A percentile compares a stretch with the other conserved stretches of the same genome.
Evolutionary conservation across 129 eudicot species (phyloP).

Genomic region (Saposhnikovia divaricata): DNA sequence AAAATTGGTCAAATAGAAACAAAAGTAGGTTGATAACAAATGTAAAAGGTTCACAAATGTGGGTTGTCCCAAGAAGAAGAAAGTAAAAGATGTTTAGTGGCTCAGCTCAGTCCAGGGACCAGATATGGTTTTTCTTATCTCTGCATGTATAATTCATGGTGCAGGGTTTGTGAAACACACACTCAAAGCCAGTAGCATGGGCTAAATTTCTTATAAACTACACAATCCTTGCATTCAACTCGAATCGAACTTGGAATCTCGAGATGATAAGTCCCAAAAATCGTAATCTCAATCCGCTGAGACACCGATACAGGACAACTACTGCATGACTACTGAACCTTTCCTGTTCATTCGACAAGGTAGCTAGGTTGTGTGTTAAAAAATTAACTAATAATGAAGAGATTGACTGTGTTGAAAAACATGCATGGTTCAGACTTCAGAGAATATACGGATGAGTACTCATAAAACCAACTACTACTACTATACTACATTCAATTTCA

Average conservation of each 20-base stretch:
- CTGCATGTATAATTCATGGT: neutral
- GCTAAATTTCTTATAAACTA: neutral
- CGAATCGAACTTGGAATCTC: too few species aligned
- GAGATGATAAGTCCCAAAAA: too few species aligned
- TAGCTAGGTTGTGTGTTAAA: neutral
- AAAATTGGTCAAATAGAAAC: neutral
- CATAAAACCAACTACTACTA: neutral
- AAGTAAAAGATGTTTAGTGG: neutral
- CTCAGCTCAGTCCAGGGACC: neutral
- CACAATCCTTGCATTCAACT: too few species aligned
- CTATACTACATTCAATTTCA: neutral
- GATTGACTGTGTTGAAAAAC: neutral
- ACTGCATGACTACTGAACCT: too few species aligned
- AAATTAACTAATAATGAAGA: neutral
- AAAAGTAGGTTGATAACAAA: neutral
- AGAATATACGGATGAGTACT: neutral
- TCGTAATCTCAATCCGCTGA: too few species aligned
- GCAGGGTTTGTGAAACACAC: neutral
- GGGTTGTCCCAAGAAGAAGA: conserved; percentile 1
- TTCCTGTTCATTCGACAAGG: neutral
- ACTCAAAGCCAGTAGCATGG: neutral
- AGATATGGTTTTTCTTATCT: neutral
- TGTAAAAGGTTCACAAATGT: neutral
- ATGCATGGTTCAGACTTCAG: neutral
- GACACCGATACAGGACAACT: too few species aligned